A percentile compares a stretch with the other conserved stretches of the same genome.
phyloP scores from a whole-genome alignment of 768 basidiomycete species.

The Mrakia blollopis region DNA sequence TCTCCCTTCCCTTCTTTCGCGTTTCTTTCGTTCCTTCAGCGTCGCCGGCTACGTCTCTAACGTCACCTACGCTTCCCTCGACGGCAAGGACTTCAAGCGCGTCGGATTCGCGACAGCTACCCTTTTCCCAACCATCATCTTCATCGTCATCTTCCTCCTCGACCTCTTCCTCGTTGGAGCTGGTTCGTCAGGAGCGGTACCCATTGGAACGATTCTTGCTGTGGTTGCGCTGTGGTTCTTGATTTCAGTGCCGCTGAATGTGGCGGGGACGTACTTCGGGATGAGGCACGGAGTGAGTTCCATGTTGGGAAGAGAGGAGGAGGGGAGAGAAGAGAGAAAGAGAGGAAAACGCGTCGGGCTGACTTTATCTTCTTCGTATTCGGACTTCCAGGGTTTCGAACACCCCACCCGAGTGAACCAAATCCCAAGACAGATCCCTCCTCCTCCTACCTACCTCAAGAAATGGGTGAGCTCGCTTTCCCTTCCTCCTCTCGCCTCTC shows the following conservation, averaged over 20 bases:
- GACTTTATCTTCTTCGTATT: not conserved
- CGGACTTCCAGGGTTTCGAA: conserved; percentile 54
- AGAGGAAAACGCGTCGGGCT: no score
- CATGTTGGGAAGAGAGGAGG: no score
- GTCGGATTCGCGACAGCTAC: conserved; percentile 77
- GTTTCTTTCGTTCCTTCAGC: conserved; percentile 47
- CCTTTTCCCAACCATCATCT: conserved; percentile 75
- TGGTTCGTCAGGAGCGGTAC: conserved; percentile 89
- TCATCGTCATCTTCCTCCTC: conserved; percentile 78
- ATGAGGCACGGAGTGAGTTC: conserved; percentile 72
- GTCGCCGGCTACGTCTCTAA: conserved; percentile 85
- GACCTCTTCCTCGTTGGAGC: conserved; percentile 81
- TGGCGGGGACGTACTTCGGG: conserved; percentile 80
- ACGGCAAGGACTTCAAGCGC: conserved; percentile 55
- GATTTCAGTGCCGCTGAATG: conserved; percentile 83
- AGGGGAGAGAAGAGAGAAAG: not conserved
- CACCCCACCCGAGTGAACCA: conserved; percentile 85
- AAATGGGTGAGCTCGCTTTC: conserved; percentile 56
- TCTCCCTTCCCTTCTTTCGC: conserved; percentile 18
- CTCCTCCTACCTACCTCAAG: conserved; percentile 72
- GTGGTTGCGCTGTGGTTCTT: conserved; percentile 87
- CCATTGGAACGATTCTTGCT: conserved; percentile 87
- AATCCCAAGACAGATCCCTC: conserved; percentile 95
- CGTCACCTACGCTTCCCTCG: conserved; percentile 71
- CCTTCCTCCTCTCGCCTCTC: not conserved